Percentiles rank a stretch among this genome's conserved stretches.
phyloP scores from a whole-genome alignment of 2,329 filamentous ascomycete species.

The Ophiocordyceps camponoti-rufipedis region DNA sequence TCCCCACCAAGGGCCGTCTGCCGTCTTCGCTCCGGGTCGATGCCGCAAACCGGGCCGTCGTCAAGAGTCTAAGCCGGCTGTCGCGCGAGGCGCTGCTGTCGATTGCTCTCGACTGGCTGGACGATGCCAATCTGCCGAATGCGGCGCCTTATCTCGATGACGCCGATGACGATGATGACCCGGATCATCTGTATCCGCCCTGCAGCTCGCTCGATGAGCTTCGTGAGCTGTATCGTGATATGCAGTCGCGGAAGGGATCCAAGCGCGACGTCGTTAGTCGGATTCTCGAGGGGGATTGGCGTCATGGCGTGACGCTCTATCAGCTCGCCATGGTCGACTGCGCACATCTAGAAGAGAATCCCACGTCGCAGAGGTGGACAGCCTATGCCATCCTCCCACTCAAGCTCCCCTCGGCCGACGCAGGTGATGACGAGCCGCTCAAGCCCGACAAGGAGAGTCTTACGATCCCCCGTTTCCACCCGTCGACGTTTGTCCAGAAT shows the following conservation, averaged over 20 bases:
- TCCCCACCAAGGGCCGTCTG: conserved; percentile 55
- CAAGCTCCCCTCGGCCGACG: conserved; percentile 16
- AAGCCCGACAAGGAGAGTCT: conserved; percentile 27
- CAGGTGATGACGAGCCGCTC: conserved; percentile 19
- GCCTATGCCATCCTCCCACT: conserved; percentile 40
- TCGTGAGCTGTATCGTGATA: conserved; percentile 41
- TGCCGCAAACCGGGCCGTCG: conserved; percentile 42
- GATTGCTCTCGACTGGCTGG: conserved; percentile 62
- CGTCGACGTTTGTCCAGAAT: conserved; percentile 59
- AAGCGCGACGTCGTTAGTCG: conserved; percentile 45
- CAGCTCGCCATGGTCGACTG: conserved; percentile 53
- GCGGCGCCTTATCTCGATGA: conserved; percentile 15
- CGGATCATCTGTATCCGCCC: conserved; percentile 50
- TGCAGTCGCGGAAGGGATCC: conserved; percentile 41
- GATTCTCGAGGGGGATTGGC: conserved; percentile 51
- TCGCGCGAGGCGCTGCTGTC: conserved; percentile 55
- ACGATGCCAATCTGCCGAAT: conserved; percentile 44
- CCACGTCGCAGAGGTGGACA: conserved; percentile 44
- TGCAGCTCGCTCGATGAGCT: conserved; percentile 47
- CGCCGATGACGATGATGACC: conserved; percentile 21
- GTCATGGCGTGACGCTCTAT: conserved; percentile 43
- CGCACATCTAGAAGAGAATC: conserved; percentile 47
- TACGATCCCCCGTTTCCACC: conserved; percentile 54
- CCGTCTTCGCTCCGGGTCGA: conserved; percentile 53
- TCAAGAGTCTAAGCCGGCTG: conserved; percentile 50